Evolutionary conservation across 345 rosid species (phyloP), one percentile per base, ranked within the genome.

Genomic region (Mangifera indica): DNA sequence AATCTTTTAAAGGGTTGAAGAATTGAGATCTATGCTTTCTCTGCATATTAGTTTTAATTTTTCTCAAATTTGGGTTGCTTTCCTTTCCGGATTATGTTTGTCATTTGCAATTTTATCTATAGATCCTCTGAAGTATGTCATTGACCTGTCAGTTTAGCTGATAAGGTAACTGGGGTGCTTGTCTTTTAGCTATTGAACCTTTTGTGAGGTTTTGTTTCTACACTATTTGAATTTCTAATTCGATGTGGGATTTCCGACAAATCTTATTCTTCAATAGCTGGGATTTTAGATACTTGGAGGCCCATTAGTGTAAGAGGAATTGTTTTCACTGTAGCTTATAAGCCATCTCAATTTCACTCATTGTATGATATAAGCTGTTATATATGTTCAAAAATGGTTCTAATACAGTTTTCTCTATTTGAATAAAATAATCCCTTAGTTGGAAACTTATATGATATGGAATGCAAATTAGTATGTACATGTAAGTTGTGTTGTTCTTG

Each of bases 11-110:
- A 60, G 40, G 62, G 73, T 61, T 76, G 64, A 58, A 69, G 15
- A 77, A 40, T 67, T 78, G 80, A 84, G 89, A 86, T 87, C 86
- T 85, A 81, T 66, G 73, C 70, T 69, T 65, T 62, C 59, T 70
- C 74, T 72, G 57, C 65, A 32, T 76, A 32, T 64, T 76, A 22
- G 45, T 74, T 71, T 67, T 40, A 17, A 13, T 7, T 69, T 70
- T 70, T 70, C 60, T 66, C 45, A 20, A 57, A 57, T 45, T 72
- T 58, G 65, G 54, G 71, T 29, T 57, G 63, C 69, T 67, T 81
- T 71, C 69, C 59, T 75, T 67, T 62, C 54, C 51, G 62, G 53
- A 48, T 69, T 48, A 54, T 69, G 46, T 62, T 68, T 57, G 70
- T 53, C 64, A 32, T 56, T 77, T 66, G 45, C 26, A 64, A 14